Conservation (phyloP, 2,329 filamentous ascomycete species). For the Bipolaris victoriae region DNA sequence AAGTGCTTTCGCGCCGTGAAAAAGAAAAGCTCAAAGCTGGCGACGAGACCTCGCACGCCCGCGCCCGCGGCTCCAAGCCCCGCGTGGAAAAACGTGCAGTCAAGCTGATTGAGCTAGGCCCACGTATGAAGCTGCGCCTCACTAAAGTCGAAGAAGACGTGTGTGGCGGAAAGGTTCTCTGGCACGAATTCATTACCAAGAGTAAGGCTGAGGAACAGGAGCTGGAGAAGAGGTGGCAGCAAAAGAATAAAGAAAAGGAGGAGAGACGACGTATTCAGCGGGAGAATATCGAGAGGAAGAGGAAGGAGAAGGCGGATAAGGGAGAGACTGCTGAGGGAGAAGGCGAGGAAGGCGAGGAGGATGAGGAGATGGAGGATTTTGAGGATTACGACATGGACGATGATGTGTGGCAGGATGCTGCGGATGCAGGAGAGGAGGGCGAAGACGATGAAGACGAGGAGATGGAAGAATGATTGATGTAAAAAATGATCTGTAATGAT, state of each 20-base stretch:
- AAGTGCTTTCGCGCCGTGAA: constrained; percentile 64
- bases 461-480: constrained; percentile 52
- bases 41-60: constrained; percentile 46
- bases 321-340: constrained; percentile 49
- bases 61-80: constrained; percentile 46
- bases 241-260: constrained; percentile 80
- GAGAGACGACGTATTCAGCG: constrained; percentile 80
- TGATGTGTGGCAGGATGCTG: constrained; percentile 60
- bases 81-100: constrained; percentile 83
- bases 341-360: constrained; percentile 60
- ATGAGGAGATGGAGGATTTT: constrained; percentile 51
- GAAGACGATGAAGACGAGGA: constrained; percentile 56
- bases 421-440: constrained; percentile 56
- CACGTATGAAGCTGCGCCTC: constrained; percentile 84
- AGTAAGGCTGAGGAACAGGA: constrained; percentile 75
- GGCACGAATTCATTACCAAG: constrained; percentile 95
- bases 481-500: constrained; percentile 34
- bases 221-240: constrained; percentile 82
- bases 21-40: constrained; percentile 52
- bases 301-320: constrained; percentile 59
- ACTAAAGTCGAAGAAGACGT: constrained; percentile 97
- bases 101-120: constrained; percentile 90
- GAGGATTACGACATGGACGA: constrained; percentile 58
- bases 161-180: constrained; percentile 89
- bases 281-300: constrained; percentile 89